phyloP scores from a whole-genome alignment of 2,329 filamentous ascomycete species.

The Sclerotinia spermophila region DNA sequence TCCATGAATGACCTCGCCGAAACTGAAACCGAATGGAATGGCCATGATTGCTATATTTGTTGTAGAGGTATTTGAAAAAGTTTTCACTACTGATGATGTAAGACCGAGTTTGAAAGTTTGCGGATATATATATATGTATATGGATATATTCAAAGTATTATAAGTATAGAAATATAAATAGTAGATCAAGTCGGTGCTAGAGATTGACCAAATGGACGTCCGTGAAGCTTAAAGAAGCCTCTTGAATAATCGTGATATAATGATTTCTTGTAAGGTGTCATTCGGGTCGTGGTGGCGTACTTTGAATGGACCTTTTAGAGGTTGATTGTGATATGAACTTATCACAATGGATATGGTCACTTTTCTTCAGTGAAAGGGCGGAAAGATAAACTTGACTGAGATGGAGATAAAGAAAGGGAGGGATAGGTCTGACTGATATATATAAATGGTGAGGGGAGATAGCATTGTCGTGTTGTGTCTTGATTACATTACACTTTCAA shows the following conservation, averaged over 20 bases:
- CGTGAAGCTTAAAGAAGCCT: conserved; percentile 17
- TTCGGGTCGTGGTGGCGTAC: conserved; percentile 9
- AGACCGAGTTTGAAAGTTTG: background rate
- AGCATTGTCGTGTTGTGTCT: background rate
- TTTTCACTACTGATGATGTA: background rate
- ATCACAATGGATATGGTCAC: conserved; percentile 1
- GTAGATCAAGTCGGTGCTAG: conserved; percentile 4
- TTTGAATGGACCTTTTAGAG: background rate
- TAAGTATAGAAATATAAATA: conserved; percentile 4
- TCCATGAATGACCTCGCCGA: conserved; percentile 16
- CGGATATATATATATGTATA: no score
- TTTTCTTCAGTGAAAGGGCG: background rate
- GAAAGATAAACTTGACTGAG: background rate
- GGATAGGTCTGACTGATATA: conserved; percentile 11
- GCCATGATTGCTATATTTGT: conserved; percentile 8
- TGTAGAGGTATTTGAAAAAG: background rate
- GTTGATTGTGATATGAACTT: conserved; percentile 11
- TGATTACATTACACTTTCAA: conserved; percentile 5
- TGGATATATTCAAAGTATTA: background rate
- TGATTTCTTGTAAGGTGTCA: conserved; percentile 17
- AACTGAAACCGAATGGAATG: conserved; percentile 18
- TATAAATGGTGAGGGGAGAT: conserved; percentile 7
- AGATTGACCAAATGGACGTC: conserved; percentile 13
- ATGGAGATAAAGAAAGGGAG: background rate
- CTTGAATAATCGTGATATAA: conserved; percentile 18